Evolutionary conservation across 495 filamentous ascomycete genomes (phyloP).

Genomic region (Aspergillus asperescens): DNA sequence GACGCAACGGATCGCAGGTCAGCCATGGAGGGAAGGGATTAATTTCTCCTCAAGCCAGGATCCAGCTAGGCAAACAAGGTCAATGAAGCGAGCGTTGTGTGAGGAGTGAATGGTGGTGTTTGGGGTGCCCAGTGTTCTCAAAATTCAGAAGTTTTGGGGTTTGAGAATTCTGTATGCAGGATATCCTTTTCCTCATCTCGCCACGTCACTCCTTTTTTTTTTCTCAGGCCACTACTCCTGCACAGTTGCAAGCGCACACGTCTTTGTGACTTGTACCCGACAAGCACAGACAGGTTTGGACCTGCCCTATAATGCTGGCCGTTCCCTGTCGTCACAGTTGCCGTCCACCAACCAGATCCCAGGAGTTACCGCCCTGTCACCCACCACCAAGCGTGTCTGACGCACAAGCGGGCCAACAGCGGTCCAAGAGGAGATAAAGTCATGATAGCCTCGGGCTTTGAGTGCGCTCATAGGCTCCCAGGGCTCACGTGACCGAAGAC

Average conservation of each 20-base stretch:
- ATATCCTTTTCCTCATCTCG: slow-evolving; percentile 9
- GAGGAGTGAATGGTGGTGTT: no score
- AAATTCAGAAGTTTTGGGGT: neutral
- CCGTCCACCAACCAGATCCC: slow-evolving; percentile 15
- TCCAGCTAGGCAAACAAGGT: no score
- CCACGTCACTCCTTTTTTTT: slow-evolving; percentile 19
- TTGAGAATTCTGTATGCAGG: neutral
- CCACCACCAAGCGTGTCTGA: slow-evolving; percentile 14
- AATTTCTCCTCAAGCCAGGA: no score
- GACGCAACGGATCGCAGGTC: neutral
- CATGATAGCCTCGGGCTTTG: slow-evolving; percentile 7
- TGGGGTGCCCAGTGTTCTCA: neutral
- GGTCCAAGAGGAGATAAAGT: slow-evolving; percentile 15
- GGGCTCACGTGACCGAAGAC: slow-evolving; percentile 34
- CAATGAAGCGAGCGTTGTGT: no score
- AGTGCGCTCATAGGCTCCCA: slow-evolving; percentile 22
- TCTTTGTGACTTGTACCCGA: slow-evolving; percentile 18
- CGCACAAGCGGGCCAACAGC: slow-evolving; percentile 13
- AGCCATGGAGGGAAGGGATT: no score
- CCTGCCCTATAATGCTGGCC: slow-evolving; percentile 1
- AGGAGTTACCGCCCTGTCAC: slow-evolving; percentile 7
- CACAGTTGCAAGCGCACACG: slow-evolving; percentile 5
- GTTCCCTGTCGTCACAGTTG: slow-evolving; percentile 3
- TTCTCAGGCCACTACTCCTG: neutral
- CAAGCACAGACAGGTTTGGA: slow-evolving; percentile 19